Evolutionary conservation across 169 alveolate species (phyloP).

Genomic region (Plasmodium gonderi): DNA sequence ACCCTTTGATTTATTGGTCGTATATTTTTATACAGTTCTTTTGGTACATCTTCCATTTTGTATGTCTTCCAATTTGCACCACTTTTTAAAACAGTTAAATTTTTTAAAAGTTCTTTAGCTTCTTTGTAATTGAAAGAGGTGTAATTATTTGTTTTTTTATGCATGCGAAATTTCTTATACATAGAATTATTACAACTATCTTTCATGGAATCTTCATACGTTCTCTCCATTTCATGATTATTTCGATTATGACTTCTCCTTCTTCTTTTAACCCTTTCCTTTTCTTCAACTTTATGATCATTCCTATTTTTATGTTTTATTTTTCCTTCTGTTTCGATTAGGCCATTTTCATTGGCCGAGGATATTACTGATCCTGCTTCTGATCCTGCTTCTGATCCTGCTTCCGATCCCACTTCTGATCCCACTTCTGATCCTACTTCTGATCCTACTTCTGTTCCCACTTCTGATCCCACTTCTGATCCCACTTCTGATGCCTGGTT

Average conservation of each 20-base stretch:
- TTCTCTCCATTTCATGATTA: not conserved
- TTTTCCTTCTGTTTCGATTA: not conserved
- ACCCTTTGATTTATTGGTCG: slow-evolving; percentile 82
- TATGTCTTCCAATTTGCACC: slow-evolving; percentile 72
- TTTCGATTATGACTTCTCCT: not conserved
- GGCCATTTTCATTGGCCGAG: not conserved
- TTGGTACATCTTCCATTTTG: slow-evolving; percentile 60
- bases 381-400: no score
- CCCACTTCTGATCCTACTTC: no score
- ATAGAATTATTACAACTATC: slow-evolving; percentile 2
- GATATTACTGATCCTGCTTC: no score
- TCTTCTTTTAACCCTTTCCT: slow-evolving; percentile 14
- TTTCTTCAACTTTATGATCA: not conserved
- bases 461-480: no score
- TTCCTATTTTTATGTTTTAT: not conserved
- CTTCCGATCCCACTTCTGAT: no score
- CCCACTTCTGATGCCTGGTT: no score
- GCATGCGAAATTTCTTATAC: not conserved
- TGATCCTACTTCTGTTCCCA: no score
- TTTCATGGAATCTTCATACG: slow-evolving; percentile 5
- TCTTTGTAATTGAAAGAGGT: slow-evolving; percentile 28
- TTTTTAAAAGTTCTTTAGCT: slow-evolving; percentile 22
- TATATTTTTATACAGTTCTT: slow-evolving; percentile 57
- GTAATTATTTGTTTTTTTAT: slow-evolving; percentile 13
- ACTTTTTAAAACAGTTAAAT: slow-evolving; percentile 42